Evolutionary conservation across 2,329 filamentous ascomycete species (phyloP).

Genomic region (Lachnellula hyalina): DNA sequence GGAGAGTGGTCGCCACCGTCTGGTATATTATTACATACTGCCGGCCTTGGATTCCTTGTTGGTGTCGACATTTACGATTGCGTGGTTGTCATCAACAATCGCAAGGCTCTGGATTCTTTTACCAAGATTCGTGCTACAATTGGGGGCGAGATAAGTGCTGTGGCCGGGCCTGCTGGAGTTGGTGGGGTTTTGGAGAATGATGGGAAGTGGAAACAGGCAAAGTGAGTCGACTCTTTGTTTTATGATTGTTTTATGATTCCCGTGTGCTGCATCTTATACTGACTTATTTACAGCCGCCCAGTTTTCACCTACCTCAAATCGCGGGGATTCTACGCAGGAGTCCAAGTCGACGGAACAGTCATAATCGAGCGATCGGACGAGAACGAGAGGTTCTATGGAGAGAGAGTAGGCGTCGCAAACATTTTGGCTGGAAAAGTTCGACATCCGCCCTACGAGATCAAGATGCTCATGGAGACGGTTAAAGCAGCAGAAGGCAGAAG

Average conservation of each 20-base stretch:
- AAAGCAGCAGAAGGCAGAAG: constrained; percentile 80
- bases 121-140: constrained; percentile 73
- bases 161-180: constrained; percentile 70
- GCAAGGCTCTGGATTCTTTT: constrained; percentile 77
- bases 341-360: constrained; percentile 82
- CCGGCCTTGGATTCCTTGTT: constrained; percentile 81
- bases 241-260: background rate
- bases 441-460: constrained; percentile 34
- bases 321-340: constrained; percentile 79
- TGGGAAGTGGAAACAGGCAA: constrained; percentile 48
- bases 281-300: constrained; percentile 36
- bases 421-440: constrained; percentile 43
- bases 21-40: constrained; percentile 84
- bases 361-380: constrained; percentile 83
- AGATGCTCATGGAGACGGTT: constrained; percentile 61
- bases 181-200: constrained; percentile 46
- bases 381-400: constrained; percentile 79
- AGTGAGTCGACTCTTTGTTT: constrained; percentile 35
- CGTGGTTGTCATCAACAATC: constrained; percentile 85
- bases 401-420: constrained; percentile 54
- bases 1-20: constrained; percentile 90
- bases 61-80: constrained; percentile 96
- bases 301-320: constrained; percentile 87
- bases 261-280: background rate
- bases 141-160: constrained; percentile 73